phyloP scores from a whole-genome alignment of 208 protist genomes.

The Trypanosoma avium region DNA sequence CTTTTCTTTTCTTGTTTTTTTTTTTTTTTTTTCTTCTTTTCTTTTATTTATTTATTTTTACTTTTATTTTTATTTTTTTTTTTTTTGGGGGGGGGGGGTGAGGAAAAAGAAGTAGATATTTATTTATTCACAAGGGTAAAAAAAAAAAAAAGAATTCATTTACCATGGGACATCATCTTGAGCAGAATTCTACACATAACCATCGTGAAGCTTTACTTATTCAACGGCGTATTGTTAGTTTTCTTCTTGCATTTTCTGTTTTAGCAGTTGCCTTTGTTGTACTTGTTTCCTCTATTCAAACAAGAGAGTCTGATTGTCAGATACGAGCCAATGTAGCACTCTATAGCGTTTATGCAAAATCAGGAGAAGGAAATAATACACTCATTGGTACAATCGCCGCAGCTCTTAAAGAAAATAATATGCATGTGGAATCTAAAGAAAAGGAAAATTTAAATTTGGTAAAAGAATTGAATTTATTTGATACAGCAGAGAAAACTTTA shows the following conservation, averaged over 20 bases:
- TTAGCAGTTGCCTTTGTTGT: slow-evolving; percentile 54
- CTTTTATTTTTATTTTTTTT: slow-evolving; percentile 10
- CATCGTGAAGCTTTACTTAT: slow-evolving; percentile 45
- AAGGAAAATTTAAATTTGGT: background rate
- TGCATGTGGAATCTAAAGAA: background rate
- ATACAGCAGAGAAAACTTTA: slow-evolving; percentile 40
- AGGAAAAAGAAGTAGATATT: no score
- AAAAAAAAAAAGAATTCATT: background rate
- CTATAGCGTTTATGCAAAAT: slow-evolving; percentile 33
- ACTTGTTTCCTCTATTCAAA: slow-evolving; percentile 60
- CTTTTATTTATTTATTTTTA: slow-evolving; percentile 1
- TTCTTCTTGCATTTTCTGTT: slow-evolving; percentile 75
- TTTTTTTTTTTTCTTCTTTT: slow-evolving; percentile 6
- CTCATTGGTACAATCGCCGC: slow-evolving; percentile 20
- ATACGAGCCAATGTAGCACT: slow-evolving; percentile 52
- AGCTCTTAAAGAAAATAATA: slow-evolving; percentile 1
- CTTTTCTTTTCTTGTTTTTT: slow-evolving; percentile 19
- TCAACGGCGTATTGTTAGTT: slow-evolving; percentile 63
- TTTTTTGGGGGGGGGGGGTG: no score
- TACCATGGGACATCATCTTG: slow-evolving; percentile 45
- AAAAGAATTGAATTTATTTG: slow-evolving; percentile 54
- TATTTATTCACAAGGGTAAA: background rate
- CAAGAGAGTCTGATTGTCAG: slow-evolving; percentile 62
- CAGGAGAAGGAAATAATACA: slow-evolving; percentile 25
- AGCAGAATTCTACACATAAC: slow-evolving; percentile 30